Base-by-base conservation (phyloP, 495 filamentous ascomycete genomes). In the Penicillium diatomitis region DNA sequence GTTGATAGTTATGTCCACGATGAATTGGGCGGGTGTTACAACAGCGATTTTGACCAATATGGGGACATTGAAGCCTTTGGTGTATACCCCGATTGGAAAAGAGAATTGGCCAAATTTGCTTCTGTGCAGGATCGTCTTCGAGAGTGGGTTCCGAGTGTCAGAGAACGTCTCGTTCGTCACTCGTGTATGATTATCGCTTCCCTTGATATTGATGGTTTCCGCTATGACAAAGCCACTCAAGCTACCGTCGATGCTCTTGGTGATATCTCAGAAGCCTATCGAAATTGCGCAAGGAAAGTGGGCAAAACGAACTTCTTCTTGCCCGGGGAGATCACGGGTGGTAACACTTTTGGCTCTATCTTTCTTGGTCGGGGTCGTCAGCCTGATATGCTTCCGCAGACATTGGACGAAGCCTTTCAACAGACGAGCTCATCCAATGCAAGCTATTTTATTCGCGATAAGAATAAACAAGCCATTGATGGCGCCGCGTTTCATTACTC, bases 51-150 rank as follows among this genome's bases (percentile, higher is more conserved):
- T 51, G 84, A 86, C 37, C 72, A 85, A 61, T 86, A 83, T 47
- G 83, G 83, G 38, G 82, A 85, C 53, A 78, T 77, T 28, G 81
- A 82, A 57, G 79, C 83, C 9, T 85, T 86, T 51, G 83, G 83
- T 48, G 78, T 81, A 29, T 84, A 71, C 45, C 81, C 81, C 2
- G 82, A 85, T 54, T 87, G 80, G 77, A 66, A 84, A 55, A 72
- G 75, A 55, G 76, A 87, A 63, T 68, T 88, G 38, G 76, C 83
- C 9, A 87, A 87, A 54, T 87, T 87, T 58, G 81, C 83, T 32
- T 85, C 77, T 34, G 85, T 87, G 4, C 84, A 88, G 61, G 84
- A 88, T 56, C 82, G 84, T 49, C 69, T 88, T 7, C 79, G 84
- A 31, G 84, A 86, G 53, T 88, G 84, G 84, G 56, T 75, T 8